Base-by-base conservation (phyloP, 1,139 yeast species). In the Kodamaea alishanica region DNA sequence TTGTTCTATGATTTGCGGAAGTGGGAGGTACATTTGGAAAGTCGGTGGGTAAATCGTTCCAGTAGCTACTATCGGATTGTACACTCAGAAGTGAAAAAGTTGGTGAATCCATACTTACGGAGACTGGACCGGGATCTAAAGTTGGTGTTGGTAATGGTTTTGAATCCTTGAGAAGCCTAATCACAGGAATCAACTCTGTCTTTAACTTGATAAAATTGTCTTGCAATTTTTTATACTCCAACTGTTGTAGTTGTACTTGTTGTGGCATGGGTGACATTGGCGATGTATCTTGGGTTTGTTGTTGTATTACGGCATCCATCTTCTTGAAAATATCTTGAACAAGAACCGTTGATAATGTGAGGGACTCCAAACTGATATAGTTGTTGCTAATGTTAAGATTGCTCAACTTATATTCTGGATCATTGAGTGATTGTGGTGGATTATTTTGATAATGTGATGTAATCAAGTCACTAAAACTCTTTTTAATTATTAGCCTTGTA, bases 101-200 rank as follows among this genome's bases (percentile, higher is more conserved):
- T 5, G 73, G 73, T 30, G 70, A 65, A 23, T 63, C 66, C 5
- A 54, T 46, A 2, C 60, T 52, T 3, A 58, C 47, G 7, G 63
- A 45, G 0, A 50, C 46, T 5, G 63, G 52, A 3, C 71, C 68
- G 0, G 73, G 70, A 33, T 49, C 75, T 30, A 70, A 48, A 1
- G 77, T 73, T 3, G 83, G 82, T 0, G 79, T 73, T 0, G 83
- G 83, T 29, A 77, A 60, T 2, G 82, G 82, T 51, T 77, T 77
- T 26, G 70, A 65, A 43, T 77, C 81, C 44, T 77, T 77, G 11
- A 75, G 56, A 32, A 73, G 61, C 40, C 77, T 65, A 26, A 77
- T 63, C 24, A 77, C 69, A 0, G 82, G 82, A 32, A 74, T 63
- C 49, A 77, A 61, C 41, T 77, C 83, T 26, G 76, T 71, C 43